phyloP scores from a whole-genome alignment of 768 basidiomycete species.

The Cantharellus cinnabarinus region DNA sequence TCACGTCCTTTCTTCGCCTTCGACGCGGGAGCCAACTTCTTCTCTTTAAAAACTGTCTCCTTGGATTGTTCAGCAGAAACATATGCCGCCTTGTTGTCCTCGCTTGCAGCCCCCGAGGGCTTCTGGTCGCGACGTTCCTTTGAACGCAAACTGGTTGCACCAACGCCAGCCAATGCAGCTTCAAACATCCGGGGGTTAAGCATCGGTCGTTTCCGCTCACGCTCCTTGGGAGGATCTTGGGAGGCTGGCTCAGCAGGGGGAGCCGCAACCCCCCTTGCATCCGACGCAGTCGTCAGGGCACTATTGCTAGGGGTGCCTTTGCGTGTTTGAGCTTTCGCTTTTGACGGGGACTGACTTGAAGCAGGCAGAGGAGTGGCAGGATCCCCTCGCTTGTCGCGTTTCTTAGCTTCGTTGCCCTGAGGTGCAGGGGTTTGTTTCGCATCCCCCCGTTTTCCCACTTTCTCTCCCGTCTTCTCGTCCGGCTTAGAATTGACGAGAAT shows the following conservation, averaged over 20 bases:
- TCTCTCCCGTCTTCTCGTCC: too few relatives aligned
- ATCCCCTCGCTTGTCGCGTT: neutral
- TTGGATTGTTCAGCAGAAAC: too few relatives aligned
- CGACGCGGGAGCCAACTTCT: too few relatives aligned
- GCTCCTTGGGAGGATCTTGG: neutral
- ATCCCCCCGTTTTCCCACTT: too few relatives aligned
- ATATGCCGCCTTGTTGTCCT: too few relatives aligned
- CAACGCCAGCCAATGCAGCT: neutral
- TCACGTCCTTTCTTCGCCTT: too few relatives aligned
- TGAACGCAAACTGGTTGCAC: neutral
- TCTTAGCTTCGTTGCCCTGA: neutral
- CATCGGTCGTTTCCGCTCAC: neutral
- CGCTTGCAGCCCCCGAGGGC: too few relatives aligned
- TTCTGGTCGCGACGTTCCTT: neutral
- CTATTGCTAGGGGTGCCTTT: neutral
- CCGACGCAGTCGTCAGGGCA: neutral
- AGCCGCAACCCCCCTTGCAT: neutral
- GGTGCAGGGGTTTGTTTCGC: too few relatives aligned
- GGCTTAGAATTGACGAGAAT: too few relatives aligned
- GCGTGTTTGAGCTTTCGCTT: neutral
- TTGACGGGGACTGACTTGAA: neutral
- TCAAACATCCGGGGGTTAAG: conserved; percentile 1
- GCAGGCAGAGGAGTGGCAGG: neutral
- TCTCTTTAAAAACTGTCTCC: too few relatives aligned
- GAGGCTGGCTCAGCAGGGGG: neutral